A percentile compares a stretch with the other conserved stretches of the same genome.
Conservation (phyloP, 306 rosid genomes). For the Cicer pinnatifidum region DNA sequence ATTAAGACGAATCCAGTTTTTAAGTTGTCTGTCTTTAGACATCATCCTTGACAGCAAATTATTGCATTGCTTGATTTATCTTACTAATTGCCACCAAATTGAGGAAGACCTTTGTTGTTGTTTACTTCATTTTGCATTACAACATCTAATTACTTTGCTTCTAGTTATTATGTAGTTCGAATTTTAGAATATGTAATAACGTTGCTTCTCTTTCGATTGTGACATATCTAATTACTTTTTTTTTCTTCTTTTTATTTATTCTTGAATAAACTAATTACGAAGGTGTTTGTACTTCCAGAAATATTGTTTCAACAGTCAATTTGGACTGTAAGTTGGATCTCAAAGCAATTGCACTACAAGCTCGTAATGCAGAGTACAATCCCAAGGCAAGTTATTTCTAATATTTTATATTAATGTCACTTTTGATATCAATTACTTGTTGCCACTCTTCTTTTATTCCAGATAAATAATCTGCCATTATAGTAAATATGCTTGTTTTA, state of each 20-base stretch:
- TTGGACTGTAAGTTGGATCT: constrained; percentile 95
- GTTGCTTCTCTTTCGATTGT: constrained; percentile 4
- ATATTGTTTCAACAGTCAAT: constrained; percentile 92
- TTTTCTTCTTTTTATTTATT: constrained; percentile 4
- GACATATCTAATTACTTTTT: background rate
- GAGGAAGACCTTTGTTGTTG: background rate
- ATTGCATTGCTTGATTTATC: background rate
- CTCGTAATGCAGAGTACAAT: constrained; percentile 97
- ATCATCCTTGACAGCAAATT: background rate
- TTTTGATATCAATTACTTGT: background rate
- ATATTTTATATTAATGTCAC: constrained; percentile 4
- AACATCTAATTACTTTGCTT: background rate
- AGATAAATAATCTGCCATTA: constrained; percentile 1
- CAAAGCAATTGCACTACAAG: constrained; percentile 85
- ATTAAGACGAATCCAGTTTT: background rate
- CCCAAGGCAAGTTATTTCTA: constrained; percentile 70
- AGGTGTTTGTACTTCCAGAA: constrained; percentile 54
- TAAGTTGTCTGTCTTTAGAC: constrained; percentile 2
- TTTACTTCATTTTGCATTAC: constrained; percentile 14
- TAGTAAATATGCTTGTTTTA: background rate
- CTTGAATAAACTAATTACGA: constrained; percentile 9
- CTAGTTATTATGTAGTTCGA: background rate
- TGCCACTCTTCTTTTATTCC: background rate
- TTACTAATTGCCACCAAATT: background rate
- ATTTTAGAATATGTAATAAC: background rate